Conservation (phyloP, 306 rosid species). For the Cucurbita argyrosperma region DNA sequence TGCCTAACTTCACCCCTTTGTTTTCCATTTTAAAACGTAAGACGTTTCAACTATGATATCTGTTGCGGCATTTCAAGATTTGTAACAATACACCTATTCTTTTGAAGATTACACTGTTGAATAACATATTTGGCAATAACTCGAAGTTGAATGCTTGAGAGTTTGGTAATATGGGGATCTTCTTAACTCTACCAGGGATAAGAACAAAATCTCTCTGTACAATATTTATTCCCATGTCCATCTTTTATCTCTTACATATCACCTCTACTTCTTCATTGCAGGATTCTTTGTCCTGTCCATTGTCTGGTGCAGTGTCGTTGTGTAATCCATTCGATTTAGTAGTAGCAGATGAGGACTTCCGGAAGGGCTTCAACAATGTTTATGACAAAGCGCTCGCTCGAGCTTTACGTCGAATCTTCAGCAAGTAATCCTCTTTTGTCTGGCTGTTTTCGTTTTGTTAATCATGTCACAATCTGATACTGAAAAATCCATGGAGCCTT, state of each 20-base stretch:
- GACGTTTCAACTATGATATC: neutral
- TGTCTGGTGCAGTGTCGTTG: conserved; percentile 91
- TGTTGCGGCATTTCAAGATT: neutral
- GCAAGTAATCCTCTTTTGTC: conserved; percentile 34
- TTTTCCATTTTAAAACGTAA: neutral
- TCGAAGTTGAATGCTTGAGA: neutral
- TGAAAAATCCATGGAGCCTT: neutral
- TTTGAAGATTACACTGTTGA: neutral
- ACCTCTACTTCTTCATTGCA: conserved; percentile 26
- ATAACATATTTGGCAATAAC: neutral
- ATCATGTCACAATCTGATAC: conserved; percentile 1
- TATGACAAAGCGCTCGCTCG: conserved; percentile 70
- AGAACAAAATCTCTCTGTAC: neutral
- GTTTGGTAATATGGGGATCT: neutral
- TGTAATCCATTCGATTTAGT: conserved; percentile 94
- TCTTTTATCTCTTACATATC: conserved; percentile 4
- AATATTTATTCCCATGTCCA: neutral
- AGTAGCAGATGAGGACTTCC: conserved; percentile 77
- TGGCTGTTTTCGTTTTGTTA: neutral
- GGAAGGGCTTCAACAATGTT: conserved; percentile 67
- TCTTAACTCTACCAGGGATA: neutral
- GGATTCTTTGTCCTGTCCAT: conserved; percentile 48
- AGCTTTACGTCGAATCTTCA: conserved; percentile 51
- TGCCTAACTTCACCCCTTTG: neutral
- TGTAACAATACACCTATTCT: neutral